These are phyloP conservation scores for Metschnikowia corniflorae DNA, from an alignment of 805 yeast species.

Conservation along the genomic window DNA sequence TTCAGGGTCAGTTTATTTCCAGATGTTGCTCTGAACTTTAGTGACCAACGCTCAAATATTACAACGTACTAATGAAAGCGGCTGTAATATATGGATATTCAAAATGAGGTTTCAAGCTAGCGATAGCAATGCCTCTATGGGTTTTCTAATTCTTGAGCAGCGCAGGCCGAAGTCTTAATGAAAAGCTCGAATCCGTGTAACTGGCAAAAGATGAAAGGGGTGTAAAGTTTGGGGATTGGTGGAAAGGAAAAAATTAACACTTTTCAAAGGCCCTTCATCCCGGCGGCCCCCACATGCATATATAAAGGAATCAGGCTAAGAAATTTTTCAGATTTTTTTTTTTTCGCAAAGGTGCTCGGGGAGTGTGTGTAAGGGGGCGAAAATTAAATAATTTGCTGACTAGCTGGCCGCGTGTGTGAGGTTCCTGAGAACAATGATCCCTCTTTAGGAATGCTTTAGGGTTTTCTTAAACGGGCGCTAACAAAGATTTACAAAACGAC, in stretches of 20 bases:
- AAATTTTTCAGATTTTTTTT: too few relatives aligned
- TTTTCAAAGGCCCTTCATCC: neutral
- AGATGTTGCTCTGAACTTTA: neutral
- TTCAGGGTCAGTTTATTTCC: neutral
- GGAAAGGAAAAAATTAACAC: neutral
- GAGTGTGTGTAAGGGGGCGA: too few relatives aligned
- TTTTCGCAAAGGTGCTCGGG: neutral
- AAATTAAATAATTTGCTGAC: too few relatives aligned
- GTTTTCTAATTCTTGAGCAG: constrained; percentile 9
- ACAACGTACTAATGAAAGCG: constrained; percentile 11
- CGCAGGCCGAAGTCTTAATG: constrained; percentile 34
- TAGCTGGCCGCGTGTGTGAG: too few relatives aligned
- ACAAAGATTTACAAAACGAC: too few relatives aligned
- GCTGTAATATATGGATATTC: constrained; percentile 4
- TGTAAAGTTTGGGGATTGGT: neutral
- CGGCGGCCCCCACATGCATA: neutral
- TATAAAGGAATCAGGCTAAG: neutral
- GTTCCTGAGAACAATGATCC: too few relatives aligned
- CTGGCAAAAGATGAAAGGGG: constrained; percentile 6
- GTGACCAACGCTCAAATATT: neutral
- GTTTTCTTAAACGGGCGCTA: too few relatives aligned
- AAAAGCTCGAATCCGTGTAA: constrained; percentile 33
- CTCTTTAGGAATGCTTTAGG: too few relatives aligned
- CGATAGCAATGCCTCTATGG: constrained; percentile 1
- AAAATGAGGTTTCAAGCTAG: constrained; percentile 8